Evolutionary conservation across 148 eudicot genomes (phyloP), one percentile per base, ranked within the genome.

Genomic region (Diospyros kaki): DNA sequence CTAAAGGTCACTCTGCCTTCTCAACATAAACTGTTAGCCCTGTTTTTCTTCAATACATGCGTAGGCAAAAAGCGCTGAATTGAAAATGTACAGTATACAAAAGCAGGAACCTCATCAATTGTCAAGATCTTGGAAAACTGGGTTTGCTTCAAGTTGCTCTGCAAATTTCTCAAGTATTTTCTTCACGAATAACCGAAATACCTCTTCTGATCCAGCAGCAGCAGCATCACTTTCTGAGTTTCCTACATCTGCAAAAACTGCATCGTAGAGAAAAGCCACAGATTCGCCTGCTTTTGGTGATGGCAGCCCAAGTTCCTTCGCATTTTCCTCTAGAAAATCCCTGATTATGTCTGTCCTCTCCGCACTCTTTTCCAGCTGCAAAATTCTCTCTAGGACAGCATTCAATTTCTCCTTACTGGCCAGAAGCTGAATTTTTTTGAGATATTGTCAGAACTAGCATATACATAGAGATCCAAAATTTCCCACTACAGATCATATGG

Each of bases 271-370:
- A 79, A 82, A 83, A 70, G 53, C 68, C 63, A 86, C 89, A 2
- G 77, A 66, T 65, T 85, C 87, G 68, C 81, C 84, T 69, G 76
- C 81, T 70, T 84, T 79, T 45, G 81, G 46, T 10, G 87, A 84
- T 60, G 90, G 90, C 63, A 87, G 76, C 2, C 89, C 90, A 17
- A 89, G 74, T 10, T 83, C 86, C 51, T 77, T 71, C n/a, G 76
- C 79, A 41, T 85, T 84, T 69, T 76, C 76, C 78, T 85, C 86
- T 3, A 89, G 75, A 84, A 71, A 89, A 61, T 6, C 54, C 72
- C 85, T 79, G 39, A 89, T 82, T 56, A 56, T 15, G 64, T 71
- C 76, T 54, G 63, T 69, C 75, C 73, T 75, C 12, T 68, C 80
- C 63, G 69, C 48, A 15, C 43, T 52, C 45, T 65, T 63, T 73